These are phyloP conservation scores for Crucibulum laeve DNA, from an alignment of 768 basidiomycete genomes.

Conservation along the genomic window DNA sequence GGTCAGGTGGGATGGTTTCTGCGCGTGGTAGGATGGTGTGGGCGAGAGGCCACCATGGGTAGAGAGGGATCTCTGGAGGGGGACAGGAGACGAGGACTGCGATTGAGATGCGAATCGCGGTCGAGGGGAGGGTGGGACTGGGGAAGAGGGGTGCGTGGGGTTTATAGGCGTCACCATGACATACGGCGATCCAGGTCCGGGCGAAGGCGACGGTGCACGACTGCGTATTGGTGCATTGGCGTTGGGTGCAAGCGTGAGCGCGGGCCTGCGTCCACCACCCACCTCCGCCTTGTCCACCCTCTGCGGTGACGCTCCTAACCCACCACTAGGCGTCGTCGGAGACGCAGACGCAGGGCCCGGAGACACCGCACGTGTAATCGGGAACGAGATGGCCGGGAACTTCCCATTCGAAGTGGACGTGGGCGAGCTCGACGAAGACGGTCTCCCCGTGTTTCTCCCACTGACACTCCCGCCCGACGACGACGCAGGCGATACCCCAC, in stretches of 20 bases:
- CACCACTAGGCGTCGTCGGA: conserved; percentile 8
- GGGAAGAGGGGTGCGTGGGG: conserved; percentile 6
- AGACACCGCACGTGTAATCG: conserved; percentile 12
- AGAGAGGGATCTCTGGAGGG: no score
- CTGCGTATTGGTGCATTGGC: conserved; percentile 8
- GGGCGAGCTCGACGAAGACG: conserved; percentile 1
- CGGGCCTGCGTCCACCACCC: no score
- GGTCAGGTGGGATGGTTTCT: conserved; percentile 7
- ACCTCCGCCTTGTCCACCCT: no score
- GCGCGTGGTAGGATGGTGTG: conserved; percentile 5
- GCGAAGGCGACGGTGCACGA: conserved; percentile 9
- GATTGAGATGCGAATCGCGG: no score
- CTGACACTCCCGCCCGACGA: no score
- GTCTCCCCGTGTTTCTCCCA: not conserved
- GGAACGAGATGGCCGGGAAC: conserved; percentile 16
- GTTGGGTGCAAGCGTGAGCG: conserved; percentile 9
- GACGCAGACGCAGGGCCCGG: conserved; percentile 2
- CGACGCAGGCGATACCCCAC: no score
- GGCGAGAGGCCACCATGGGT: conserved; percentile 7
- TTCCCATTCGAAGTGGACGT: conserved; percentile 5
- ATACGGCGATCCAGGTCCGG: conserved; percentile 8
- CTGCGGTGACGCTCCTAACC: no score
- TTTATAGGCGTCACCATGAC: conserved; percentile 4
- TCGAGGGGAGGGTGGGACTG: conserved; percentile 7
- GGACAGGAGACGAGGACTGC: no score